A percentile compares a stretch with the other conserved stretches of the same genome.
These are phyloP conservation scores for Metschnikowia dekortorum DNA, from an alignment of 805 yeast genomes.

Conservation along the genomic window DNA sequence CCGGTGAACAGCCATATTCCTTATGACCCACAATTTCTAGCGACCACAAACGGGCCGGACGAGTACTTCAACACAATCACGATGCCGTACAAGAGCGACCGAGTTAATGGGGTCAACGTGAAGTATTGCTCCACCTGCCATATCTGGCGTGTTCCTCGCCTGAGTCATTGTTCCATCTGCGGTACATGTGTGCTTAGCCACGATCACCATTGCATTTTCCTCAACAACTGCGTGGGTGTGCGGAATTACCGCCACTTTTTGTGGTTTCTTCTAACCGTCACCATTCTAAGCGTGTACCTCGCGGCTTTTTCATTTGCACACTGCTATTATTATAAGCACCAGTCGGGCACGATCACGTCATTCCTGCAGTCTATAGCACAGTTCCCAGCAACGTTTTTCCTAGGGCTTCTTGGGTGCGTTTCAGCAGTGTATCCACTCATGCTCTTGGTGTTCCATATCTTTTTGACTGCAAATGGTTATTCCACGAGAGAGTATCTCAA, in stretches of 20 bases:
- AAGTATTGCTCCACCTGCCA: constrained; percentile 54
- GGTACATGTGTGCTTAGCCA: constrained; percentile 57
- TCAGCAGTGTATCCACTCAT: constrained; percentile 52
- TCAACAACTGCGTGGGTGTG: constrained; percentile 43
- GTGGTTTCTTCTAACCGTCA: constrained; percentile 27
- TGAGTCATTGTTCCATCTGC: constrained; percentile 66
- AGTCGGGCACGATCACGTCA: background rate
- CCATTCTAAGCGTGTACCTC: constrained; percentile 17
- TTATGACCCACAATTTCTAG: constrained; percentile 13
- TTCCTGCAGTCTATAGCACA: constrained; percentile 7
- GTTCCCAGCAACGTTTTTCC: constrained; percentile 41
- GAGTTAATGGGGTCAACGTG: constrained; percentile 34
- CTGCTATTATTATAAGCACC: constrained; percentile 16
- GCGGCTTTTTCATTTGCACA: constrained; percentile 10
- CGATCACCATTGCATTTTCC: constrained; percentile 72
- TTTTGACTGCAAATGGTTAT: constrained; percentile 51
- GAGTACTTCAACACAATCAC: constrained; percentile 36
- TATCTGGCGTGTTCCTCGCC: constrained; percentile 70
- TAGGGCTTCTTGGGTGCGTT: constrained; percentile 47
- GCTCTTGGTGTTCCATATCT: constrained; percentile 50
- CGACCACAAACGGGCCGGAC: constrained; percentile 37
- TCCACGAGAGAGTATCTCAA: constrained; percentile 73
- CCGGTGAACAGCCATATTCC: constrained; percentile 63
- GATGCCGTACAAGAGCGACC: constrained; percentile 20
- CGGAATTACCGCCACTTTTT: constrained; percentile 35